Base-by-base conservation (phyloP, 805 yeast genomes). In the Millerozyma miso region DNA sequence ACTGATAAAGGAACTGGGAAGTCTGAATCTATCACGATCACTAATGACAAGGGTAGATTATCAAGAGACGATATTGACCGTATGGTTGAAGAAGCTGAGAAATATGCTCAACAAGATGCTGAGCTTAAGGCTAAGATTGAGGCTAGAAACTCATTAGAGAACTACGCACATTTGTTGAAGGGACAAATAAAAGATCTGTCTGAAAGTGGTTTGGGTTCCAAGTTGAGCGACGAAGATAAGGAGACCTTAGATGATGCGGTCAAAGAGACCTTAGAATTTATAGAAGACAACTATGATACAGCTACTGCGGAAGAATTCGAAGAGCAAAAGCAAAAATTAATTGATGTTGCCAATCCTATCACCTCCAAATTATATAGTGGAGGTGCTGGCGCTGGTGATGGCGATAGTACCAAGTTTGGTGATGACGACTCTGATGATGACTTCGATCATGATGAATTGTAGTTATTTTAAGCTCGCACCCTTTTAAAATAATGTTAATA, bases 41-140 rank as follows among this genome's bases (percentile, higher is more conserved):
- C 97, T 60, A 91, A 93, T 85, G 96, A 96, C 66, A 93, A 90
- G 69, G 98, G 98, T 74, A 87, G 96, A 85, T 86, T 91, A 70
- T 85, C 97, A 51, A 80, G 90, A 67, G 89, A 88, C 59, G 98
- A 91, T 67, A 91, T 91, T 58, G 98, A 93, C 77, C 86, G 89
- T 88, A 91, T 91, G 96, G 93, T 91, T 68, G 80, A 80, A 76
- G 97, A 93, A 70, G 98, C 99, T 63, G 99, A 91, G 79, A 88
- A 88, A 76, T 93, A 62, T 46, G 74, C 73, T 55, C 61, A 64
- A 51, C 73, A 69, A 63, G 74, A 71, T 61, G 63, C 71, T 35
- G 71, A 70, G 56, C 59, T 69, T 45, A 71, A 65, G 55, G 65
- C 65, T 48, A 70, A 63, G 65, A 64, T 66, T 48, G 70, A 65